Evolutionary conservation across 768 basidiomycete genomes (phyloP).

Genomic region (Hericium alpestre): DNA sequence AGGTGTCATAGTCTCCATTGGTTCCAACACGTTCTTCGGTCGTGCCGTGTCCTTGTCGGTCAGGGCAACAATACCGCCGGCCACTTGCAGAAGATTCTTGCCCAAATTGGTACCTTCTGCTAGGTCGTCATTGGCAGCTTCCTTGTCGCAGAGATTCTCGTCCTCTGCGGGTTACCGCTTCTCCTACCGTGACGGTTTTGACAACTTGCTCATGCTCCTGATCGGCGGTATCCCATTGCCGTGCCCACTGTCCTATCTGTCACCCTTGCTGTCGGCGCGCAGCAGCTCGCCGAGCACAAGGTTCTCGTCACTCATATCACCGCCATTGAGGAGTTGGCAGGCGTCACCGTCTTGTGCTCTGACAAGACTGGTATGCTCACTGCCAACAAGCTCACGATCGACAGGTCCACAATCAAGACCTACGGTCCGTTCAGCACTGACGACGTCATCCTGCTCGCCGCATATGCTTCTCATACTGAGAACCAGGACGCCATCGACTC

Average conservation of each 20-base stretch:
- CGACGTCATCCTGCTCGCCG: constrained; percentile 86
- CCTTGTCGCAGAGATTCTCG: constrained; percentile 87
- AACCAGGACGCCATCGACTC: constrained; percentile 97
- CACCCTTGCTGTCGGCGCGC: constrained; percentile 96
- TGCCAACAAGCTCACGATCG: constrained; percentile 99
- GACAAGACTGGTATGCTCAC: constrained; percentile 98
- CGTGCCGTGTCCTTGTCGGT: constrained; percentile 94
- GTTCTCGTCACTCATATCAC: constrained; percentile 99
- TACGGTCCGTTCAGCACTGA: constrained; percentile 84
- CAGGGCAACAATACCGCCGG: constrained; percentile 96
- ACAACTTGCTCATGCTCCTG: constrained; percentile 96
- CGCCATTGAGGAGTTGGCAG: constrained; percentile 95
- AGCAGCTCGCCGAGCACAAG: constrained; percentile 98
- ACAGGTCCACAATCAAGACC: constrained; percentile 81
- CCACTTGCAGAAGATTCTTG: constrained; percentile 97
- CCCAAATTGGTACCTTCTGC: constrained; percentile 97
- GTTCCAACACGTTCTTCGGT: constrained; percentile 97
- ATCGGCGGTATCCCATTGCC: constrained; percentile 99
- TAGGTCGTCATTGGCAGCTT: constrained; percentile 93
- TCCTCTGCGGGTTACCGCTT: constrained; percentile 88
- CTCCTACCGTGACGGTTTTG: constrained; percentile 85
- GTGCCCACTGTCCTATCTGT: constrained; percentile 99
- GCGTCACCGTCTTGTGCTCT: constrained; percentile 96
- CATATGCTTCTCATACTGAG: constrained; percentile 95
- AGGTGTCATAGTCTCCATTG: constrained; percentile 96